Conservation (phyloP, 768 basidiomycete genomes). For the Hemileccinum impolitum region DNA sequence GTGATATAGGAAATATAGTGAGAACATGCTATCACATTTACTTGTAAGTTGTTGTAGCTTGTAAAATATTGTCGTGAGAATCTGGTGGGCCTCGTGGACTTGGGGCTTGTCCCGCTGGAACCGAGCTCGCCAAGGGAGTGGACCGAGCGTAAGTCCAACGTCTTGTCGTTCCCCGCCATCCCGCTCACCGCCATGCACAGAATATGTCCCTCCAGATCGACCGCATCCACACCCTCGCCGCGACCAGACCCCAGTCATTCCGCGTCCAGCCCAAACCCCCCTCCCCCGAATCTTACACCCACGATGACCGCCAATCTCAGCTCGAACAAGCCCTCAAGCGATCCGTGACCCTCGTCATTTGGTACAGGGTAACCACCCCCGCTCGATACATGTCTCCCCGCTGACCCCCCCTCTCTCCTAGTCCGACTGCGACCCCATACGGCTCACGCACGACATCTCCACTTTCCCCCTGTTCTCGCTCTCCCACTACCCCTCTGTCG, state of each 20-base stretch:
- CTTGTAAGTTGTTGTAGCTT: too few species aligned
- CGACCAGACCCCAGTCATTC: constrained; percentile 20
- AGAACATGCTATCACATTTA: too few species aligned
- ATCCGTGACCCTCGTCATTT: constrained; percentile 63
- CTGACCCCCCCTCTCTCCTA: constrained; percentile 24
- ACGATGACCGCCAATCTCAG: constrained; percentile 29
- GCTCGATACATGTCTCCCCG: not conserved
- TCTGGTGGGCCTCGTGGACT: constrained; percentile 17
- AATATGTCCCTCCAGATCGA: constrained; percentile 28
- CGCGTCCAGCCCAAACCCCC: not conserved
- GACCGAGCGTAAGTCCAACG: constrained; percentile 6
- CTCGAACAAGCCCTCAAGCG: constrained; percentile 41
- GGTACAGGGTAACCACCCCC: constrained; percentile 54
- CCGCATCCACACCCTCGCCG: constrained; percentile 21
- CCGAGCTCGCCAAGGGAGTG: constrained; percentile 13
- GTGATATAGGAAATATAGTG: too few species aligned
- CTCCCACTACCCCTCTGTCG: constrained; percentile 47
- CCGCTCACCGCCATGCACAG: not conserved
- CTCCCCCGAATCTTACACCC: not conserved
- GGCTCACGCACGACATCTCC: constrained; percentile 53
- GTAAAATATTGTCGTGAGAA: constrained; percentile 19
- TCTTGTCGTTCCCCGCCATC: not conserved
- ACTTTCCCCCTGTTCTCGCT: constrained; percentile 68
- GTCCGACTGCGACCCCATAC: constrained; percentile 53
- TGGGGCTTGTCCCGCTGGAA: constrained; percentile 11